These are phyloP conservation scores for Trichoderma harzianum DNA, from an alignment of 2,329 filamentous ascomycete genomes.

Conservation along the genomic window DNA sequence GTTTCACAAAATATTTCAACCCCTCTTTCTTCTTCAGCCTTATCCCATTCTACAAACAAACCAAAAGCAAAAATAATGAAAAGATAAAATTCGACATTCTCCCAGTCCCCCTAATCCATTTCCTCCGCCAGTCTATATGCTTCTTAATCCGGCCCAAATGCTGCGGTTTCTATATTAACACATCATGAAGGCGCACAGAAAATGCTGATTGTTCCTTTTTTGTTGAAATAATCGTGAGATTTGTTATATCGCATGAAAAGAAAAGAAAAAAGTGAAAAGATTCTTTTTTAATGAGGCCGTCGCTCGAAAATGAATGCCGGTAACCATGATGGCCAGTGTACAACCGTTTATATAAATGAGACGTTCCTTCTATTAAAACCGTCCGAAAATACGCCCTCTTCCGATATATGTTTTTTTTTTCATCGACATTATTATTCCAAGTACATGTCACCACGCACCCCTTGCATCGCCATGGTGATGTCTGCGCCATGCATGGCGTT, in stretches of 20 bases:
- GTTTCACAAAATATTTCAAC: neutral
- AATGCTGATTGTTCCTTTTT: conserved; percentile 22
- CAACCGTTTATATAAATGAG: neutral
- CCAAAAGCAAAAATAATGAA: neutral
- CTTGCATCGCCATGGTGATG: conserved; percentile 45
- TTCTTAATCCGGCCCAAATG: conserved; percentile 9
- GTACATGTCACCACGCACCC: conserved; percentile 48
- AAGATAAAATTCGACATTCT: neutral
- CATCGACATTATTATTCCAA: conserved; percentile 40
- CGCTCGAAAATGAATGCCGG: conserved; percentile 3
- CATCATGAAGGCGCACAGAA: conserved; percentile 26
- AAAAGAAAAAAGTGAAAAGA: neutral
- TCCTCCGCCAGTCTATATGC: conserved; percentile 1
- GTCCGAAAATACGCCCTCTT: conserved; percentile 1
- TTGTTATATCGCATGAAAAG: neutral
- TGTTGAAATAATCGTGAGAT: conserved; percentile 30
- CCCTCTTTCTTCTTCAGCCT: neutral
- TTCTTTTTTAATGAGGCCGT: neutral
- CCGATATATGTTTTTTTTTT: neutral
- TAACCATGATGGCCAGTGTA: neutral
- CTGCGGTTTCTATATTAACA: conserved; percentile 34
- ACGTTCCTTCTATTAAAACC: conserved; percentile 6
- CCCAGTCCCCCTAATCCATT: neutral
- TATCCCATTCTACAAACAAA: neutral
- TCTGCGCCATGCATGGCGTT: conserved; percentile 41